These are phyloP conservation scores for Kwoniella pini DNA, from an alignment of 768 basidiomycete species.

Conservation along the genomic window DNA sequence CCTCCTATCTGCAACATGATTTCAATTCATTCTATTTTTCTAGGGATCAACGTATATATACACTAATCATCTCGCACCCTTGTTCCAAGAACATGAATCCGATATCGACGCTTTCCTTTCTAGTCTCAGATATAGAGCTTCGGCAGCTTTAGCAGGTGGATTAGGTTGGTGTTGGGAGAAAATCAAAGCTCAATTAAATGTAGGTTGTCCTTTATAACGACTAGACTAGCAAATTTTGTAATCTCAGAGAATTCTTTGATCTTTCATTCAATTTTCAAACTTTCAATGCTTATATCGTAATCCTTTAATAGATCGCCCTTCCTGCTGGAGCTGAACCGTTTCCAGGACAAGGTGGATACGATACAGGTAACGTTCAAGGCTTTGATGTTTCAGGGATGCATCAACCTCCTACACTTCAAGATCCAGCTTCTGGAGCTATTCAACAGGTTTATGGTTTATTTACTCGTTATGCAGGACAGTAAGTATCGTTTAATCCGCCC, in stretches of 20 bases:
- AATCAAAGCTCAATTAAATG: constrained; percentile 47
- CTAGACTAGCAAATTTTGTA: too few relatives aligned
- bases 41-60: constrained; percentile 84
- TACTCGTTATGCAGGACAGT: constrained; percentile 45
- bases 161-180: constrained; percentile 52
- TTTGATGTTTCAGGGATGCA: constrained; percentile 23
- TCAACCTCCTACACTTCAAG: constrained; percentile 51
- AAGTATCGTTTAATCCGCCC: too few relatives aligned
- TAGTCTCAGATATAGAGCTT: constrained; percentile 40
- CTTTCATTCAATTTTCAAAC: too few relatives aligned
- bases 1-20: too few relatives aligned
- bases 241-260: too few relatives aligned
- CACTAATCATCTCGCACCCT: constrained; percentile 72
- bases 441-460: constrained; percentile 44
- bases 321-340: constrained; percentile 12
- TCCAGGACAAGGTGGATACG: not conserved
- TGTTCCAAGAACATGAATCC: constrained; percentile 76
- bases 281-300: not conserved
- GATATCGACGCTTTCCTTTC: constrained; percentile 82
- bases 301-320: constrained; percentile 16
- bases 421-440: constrained; percentile 50
- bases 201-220: constrained; percentile 20
- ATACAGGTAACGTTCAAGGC: constrained; percentile 5
- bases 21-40: not conserved
- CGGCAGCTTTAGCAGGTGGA: constrained; percentile 36